phyloP scores from a whole-genome alignment of 2,329 filamentous ascomycete genomes.

The Aspergillus fijiensis region DNA sequence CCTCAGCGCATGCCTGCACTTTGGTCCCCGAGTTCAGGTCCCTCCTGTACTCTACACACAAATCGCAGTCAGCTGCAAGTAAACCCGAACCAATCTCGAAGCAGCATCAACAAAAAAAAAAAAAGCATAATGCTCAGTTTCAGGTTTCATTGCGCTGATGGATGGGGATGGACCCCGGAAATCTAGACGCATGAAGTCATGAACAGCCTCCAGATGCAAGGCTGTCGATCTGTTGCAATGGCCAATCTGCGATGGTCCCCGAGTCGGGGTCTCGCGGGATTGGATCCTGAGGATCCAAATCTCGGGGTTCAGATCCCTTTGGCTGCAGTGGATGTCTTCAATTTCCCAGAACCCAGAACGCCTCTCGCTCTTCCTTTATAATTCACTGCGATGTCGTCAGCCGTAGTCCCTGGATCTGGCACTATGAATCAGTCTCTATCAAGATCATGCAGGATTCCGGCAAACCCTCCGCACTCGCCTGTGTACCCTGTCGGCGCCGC shows the following conservation, averaged over 20 bases:
- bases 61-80: not conserved
- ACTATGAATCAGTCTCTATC: not conserved
- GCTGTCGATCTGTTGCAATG: not conserved
- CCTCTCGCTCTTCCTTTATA: not conserved
- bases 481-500: conserved; percentile 31
- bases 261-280: conserved; percentile 22
- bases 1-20: not conserved
- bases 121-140: not conserved
- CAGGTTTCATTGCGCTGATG: not conserved
- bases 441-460: conserved; percentile 4
- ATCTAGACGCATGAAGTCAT: not conserved
- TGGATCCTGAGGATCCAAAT: conserved; percentile 4
- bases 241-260: conserved; percentile 16
- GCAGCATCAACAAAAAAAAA: too few relatives aligned
- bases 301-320: not conserved
- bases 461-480: conserved; percentile 23
- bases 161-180: not conserved
- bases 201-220: not conserved
- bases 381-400: not conserved
- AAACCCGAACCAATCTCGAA: not conserved
- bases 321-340: not conserved
- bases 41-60: not conserved
- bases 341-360: not conserved
- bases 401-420: not conserved
- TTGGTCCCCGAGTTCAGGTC: not conserved